phyloP scores from a whole-genome alignment of 768 basidiomycete genomes.

The Suillus hirtellus region DNA sequence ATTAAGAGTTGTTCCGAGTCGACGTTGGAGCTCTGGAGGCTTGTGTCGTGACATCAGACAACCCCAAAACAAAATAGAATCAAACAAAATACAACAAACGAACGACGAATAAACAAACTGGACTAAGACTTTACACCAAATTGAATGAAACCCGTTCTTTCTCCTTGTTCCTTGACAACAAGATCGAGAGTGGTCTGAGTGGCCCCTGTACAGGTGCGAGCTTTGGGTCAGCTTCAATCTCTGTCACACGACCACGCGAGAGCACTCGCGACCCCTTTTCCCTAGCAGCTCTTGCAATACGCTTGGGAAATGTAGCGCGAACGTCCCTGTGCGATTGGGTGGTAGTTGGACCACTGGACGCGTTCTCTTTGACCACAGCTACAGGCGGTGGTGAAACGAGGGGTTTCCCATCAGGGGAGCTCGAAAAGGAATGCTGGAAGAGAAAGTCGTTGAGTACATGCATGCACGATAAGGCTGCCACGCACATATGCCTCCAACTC shows the following conservation, averaged over 20 bases:
- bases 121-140: not conserved
- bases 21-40: too few species aligned
- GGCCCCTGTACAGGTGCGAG: slow-evolving; percentile 34
- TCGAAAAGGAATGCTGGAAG: not conserved
- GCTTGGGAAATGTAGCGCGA: slow-evolving; percentile 13
- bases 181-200: slow-evolving; percentile 31
- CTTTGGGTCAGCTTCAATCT: slow-evolving; percentile 32
- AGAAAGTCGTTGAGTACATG: not conserved
- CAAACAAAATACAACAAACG: not conserved
- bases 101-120: not conserved
- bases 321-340: slow-evolving; percentile 4
- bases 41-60: too few species aligned
- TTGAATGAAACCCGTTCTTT: not conserved
- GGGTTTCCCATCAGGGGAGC: slow-evolving; percentile 18
- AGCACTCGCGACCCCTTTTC: slow-evolving; percentile 17
- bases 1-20: too few species aligned
- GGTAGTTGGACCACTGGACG: slow-evolving; percentile 3
- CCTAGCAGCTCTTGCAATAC: slow-evolving; percentile 15
- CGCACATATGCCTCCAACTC: not conserved
- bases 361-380: slow-evolving; percentile 16
- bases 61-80: not conserved
- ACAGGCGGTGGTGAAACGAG: slow-evolving; percentile 18
- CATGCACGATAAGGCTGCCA: not conserved
- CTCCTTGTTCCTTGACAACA: not conserved
- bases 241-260: slow-evolving; percentile 26